Conservation (phyloP, 768 basidiomycete species). For the Trametes villosa region DNA sequence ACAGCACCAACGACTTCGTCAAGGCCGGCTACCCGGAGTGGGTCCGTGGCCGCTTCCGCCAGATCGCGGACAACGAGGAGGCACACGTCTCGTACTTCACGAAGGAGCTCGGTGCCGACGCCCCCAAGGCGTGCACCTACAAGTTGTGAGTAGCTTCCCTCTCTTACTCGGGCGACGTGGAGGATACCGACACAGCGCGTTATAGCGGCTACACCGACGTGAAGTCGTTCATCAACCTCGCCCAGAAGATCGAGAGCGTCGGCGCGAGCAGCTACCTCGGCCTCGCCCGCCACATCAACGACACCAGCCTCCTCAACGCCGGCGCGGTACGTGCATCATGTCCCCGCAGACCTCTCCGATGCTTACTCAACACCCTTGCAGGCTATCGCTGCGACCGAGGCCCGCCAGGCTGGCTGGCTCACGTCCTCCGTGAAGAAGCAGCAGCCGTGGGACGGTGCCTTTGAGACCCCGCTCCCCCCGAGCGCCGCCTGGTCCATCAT, state of each 20-base stretch:
- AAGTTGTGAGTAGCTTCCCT: constrained; percentile 47
- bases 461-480: constrained; percentile 39
- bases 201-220: constrained; percentile 47
- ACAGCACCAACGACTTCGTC: constrained; percentile 48
- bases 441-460: constrained; percentile 52
- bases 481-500: constrained; percentile 53
- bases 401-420: constrained; percentile 56
- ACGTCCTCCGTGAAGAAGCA: constrained; percentile 42
- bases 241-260: constrained; percentile 55
- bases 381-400: constrained; percentile 58
- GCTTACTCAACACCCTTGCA: background rate
- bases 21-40: constrained; percentile 51
- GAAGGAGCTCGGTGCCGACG: constrained; percentile 45
- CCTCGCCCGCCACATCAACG: constrained; percentile 46
- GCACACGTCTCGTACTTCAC: constrained; percentile 59
- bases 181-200: background rate
- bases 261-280: constrained; percentile 63
- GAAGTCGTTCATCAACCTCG: constrained; percentile 46
- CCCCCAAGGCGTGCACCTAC: constrained; percentile 62
- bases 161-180: background rate
- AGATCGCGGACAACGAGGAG: constrained; percentile 59
- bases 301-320: constrained; percentile 52
- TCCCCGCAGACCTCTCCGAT: background rate
- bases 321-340: constrained; percentile 42
- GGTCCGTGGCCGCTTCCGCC: constrained; percentile 52